Conservation (phyloP, 805 yeast genomes). For the Zygotorulaspora sp. region DNA sequence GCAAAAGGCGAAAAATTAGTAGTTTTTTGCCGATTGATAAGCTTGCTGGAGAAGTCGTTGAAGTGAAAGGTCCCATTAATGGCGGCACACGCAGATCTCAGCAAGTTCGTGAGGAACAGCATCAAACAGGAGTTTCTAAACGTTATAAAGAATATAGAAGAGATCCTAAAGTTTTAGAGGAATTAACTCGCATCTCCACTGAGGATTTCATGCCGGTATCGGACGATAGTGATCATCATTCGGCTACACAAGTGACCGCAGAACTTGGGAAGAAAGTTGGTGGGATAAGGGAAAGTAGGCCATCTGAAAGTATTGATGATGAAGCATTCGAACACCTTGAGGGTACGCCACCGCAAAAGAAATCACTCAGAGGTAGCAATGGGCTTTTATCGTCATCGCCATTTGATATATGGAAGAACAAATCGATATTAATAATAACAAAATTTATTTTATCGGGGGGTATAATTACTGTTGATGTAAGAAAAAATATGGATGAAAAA, state of each 20-base stretch:
- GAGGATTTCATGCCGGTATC: slow-evolving; percentile 15
- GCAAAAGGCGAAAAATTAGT: slow-evolving; percentile 12
- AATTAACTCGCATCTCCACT: slow-evolving; percentile 14
- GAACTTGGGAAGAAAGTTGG: neutral
- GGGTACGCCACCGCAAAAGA: slow-evolving; percentile 16
- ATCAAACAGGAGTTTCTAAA: slow-evolving; percentile 6
- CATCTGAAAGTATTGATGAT: slow-evolving; percentile 1
- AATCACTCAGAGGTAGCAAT: slow-evolving; percentile 5
- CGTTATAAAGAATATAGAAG: slow-evolving; percentile 20
- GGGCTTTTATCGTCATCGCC: slow-evolving; percentile 21
- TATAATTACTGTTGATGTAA: slow-evolving; percentile 7
- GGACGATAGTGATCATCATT: neutral
- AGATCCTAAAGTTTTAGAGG: slow-evolving; percentile 19
- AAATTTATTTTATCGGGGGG: slow-evolving; percentile 14
- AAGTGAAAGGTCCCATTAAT: slow-evolving; percentile 1
- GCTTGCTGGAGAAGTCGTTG: slow-evolving; percentile 6
- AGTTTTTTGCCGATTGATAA: slow-evolving; percentile 13
- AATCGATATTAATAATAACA: slow-evolving; percentile 1
- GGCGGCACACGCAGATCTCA: slow-evolving; percentile 2
- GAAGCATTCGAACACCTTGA: slow-evolving; percentile 12
- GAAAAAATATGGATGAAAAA: slow-evolving; percentile 5
- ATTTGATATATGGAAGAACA: slow-evolving; percentile 3
- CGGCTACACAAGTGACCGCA: neutral
- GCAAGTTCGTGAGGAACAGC: neutral
- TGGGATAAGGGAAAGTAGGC: neutral